Conservation (phyloP, 2,329 filamentous ascomycete genomes). For the Plectosphaerella sp. region DNA sequence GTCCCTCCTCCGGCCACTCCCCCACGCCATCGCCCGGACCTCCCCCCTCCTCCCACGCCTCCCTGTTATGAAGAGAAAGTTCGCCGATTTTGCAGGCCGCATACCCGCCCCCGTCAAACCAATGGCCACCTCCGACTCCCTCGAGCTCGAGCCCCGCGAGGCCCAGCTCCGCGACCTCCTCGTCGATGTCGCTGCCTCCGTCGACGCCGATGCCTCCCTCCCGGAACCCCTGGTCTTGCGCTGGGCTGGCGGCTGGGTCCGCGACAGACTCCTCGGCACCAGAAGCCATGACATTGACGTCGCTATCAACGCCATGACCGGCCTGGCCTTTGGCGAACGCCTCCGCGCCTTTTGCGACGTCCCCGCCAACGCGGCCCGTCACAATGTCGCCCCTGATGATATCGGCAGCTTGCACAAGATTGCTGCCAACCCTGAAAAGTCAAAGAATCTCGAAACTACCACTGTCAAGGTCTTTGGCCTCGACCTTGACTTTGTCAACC, state of each 20-base stretch:
- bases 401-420: slow-evolving; percentile 82
- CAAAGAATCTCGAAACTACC: slow-evolving; percentile 90
- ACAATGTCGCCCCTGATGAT: slow-evolving; percentile 52
- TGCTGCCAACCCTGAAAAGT: slow-evolving; percentile 89
- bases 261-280: slow-evolving; percentile 72
- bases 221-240: slow-evolving; percentile 59
- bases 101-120: neutral
- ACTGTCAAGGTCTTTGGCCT: slow-evolving; percentile 81
- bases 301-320: slow-evolving; percentile 82
- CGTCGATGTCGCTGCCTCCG: slow-evolving; percentile 72
- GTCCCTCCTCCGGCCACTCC: neutral
- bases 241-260: slow-evolving; percentile 84
- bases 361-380: slow-evolving; percentile 55
- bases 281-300: slow-evolving; percentile 79
- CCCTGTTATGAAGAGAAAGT: slow-evolving; percentile 11
- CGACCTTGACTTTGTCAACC: slow-evolving; percentile 91
- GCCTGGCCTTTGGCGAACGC: slow-evolving; percentile 66
- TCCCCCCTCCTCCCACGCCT: neutral
- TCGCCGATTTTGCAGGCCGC: slow-evolving; percentile 8
- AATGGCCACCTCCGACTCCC: slow-evolving; percentile 13
- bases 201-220: slow-evolving; percentile 45
- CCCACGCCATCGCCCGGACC: neutral
- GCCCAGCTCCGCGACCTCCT: slow-evolving; percentile 69
- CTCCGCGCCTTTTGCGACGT: slow-evolving; percentile 65
- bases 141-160: slow-evolving; percentile 65